phyloP scores from a whole-genome alignment of 805 yeast genomes.

The Yarrowia alimentaria region DNA sequence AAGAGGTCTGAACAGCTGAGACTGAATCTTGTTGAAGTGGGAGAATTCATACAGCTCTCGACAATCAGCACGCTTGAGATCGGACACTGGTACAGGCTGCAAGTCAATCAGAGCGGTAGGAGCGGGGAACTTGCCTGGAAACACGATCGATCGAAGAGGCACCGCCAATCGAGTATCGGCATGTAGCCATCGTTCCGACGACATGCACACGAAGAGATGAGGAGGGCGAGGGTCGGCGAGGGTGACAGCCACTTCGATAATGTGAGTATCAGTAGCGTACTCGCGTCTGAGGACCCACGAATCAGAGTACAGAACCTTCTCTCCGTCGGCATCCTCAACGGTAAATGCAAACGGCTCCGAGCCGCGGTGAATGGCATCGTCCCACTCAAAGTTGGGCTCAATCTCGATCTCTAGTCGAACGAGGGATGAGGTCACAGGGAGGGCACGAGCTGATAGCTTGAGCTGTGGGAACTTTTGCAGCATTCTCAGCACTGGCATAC shows the following conservation, averaged over 20 bases:
- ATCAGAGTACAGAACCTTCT: constrained; percentile 61
- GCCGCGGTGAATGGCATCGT: constrained; percentile 56
- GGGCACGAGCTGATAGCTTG: constrained; percentile 56
- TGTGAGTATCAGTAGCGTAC: constrained; percentile 53
- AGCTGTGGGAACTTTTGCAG: constrained; percentile 73
- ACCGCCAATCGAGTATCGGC: constrained; percentile 67
- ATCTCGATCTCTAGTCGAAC: constrained; percentile 65
- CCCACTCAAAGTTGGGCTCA: constrained; percentile 79
- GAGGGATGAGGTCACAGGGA: constrained; percentile 73
- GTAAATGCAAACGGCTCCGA: constrained; percentile 65
- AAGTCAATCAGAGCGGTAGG: constrained; percentile 57
- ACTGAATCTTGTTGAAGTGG: constrained; percentile 68
- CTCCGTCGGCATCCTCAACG: constrained; percentile 85
- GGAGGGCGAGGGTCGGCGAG: constrained; percentile 60
- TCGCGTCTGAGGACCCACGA: constrained; percentile 51
- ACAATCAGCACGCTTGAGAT: constrained; percentile 52
- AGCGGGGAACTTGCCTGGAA: constrained; percentile 65
- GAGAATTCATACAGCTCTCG: constrained; percentile 47
- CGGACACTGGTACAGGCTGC: constrained; percentile 50
- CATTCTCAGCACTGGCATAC: constrained; percentile 52
- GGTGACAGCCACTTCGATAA: constrained; percentile 65
- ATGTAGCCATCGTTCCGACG: constrained; percentile 85
- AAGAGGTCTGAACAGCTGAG: constrained; percentile 63
- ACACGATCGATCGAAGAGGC: constrained; percentile 48
- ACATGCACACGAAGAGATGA: constrained; percentile 64